Evolutionary conservation across 140 eudicot genomes (phyloP), one percentile per base, ranked within the genome.

Genomic region (Flaveria floridana): DNA sequence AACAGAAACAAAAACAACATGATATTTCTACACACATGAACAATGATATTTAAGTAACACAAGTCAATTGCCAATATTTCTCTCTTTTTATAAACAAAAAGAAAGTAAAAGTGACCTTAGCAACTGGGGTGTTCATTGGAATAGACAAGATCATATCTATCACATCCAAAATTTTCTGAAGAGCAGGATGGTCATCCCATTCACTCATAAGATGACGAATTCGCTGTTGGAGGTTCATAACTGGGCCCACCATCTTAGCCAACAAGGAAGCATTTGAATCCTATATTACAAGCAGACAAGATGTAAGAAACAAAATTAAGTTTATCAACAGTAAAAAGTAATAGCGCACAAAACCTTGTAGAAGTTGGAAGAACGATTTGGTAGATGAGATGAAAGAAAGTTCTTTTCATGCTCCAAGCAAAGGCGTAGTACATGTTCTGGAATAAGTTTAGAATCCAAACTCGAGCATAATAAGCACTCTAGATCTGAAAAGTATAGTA

Each of bases 121-220:
- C 96, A 61, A 95, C 92, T 78, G 99, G 94, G 70, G 97, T 91
- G 80, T 64, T 78, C 79, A 81, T 23, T 78, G 99, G 99, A 51
- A 95, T 84, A 75, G 88, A 83, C 85, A 88, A 86, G 53, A 88
- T 82, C 97, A 91, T 87, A 68, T 91, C 96, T 82, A 77, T 72
- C 58, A 86, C 91, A 76, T 89, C 96, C 79, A 87, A 48, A 28
- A 91, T 86, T 86, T 85, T 91, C 88, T 84, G 95, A 83, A 95
- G 94, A 70, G 95, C 94, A 79, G 86, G 89, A 80, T 87, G 86
- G 57, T 85, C 92, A 78, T 95, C 95, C 92, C 96, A 82, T 79
- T 90, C 95, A 13, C 79, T 86, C 75, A 91, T 19, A 75, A 88
- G 85, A 67, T 74, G 72, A 19, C 81, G 48, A 59, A 91, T 85